Percentiles rank a stretch among this genome's conserved stretches.
phyloP scores from a whole-genome alignment of 352 stramenopile genomes.

The Globisporangium abappressorium region DNA sequence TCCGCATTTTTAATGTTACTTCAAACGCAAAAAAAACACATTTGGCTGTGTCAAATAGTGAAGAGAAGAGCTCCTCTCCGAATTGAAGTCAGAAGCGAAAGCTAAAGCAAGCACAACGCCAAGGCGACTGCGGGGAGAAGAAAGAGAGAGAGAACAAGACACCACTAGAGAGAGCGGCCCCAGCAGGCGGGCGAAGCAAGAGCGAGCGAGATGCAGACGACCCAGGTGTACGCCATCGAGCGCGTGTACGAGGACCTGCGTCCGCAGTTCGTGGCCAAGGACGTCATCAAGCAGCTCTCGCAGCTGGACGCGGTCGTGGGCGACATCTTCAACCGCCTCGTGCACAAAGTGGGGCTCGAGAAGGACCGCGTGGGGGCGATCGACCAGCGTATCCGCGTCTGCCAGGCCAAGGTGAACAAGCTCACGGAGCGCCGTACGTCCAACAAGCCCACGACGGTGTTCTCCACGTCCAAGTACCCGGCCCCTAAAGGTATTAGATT shows the following conservation, averaged over 20 bases:
- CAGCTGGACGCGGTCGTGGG: constrained; percentile 82
- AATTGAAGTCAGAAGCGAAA: no score
- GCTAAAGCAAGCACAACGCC: no score
- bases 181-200: not conserved
- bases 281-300: constrained; percentile 82
- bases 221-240: constrained; percentile 85
- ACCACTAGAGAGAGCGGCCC: not conserved
- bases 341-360: constrained; percentile 73
- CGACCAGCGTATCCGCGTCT: constrained; percentile 71
- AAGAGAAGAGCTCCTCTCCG: no score
- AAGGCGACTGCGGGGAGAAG: not conserved
- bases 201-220: constrained; percentile 62
- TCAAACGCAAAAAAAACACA: no score
- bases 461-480: constrained; percentile 86
- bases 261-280: constrained; percentile 79
- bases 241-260: constrained; percentile 86
- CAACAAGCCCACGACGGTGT: constrained; percentile 88
- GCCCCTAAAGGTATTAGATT: constrained; percentile 44
- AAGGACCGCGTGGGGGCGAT: constrained; percentile 76
- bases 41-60: no score
- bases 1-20: no score
- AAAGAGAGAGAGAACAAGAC: not conserved
- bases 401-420: constrained; percentile 83
- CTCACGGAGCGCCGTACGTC: constrained; percentile 74
- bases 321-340: constrained; percentile 81